Evolutionary conservation across 2,329 filamentous ascomycete species (phyloP), one percentile per base, ranked within the genome.

Genomic region (Coniochaeta hoffmannii): DNA sequence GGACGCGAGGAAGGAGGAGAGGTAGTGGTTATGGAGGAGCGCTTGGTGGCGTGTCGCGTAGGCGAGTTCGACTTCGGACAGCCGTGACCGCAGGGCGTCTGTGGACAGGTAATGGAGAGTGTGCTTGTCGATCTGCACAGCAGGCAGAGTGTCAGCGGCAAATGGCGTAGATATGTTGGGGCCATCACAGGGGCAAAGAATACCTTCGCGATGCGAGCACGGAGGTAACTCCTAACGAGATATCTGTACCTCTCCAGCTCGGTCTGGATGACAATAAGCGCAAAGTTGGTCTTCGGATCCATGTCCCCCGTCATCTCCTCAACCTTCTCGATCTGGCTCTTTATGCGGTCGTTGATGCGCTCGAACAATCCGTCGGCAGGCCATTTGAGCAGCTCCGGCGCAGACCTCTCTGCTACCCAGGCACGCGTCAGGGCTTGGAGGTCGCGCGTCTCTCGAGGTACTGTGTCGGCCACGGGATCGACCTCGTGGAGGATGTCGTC

Each of bases 161-260:
- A n/a, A 19, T 44, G 38, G 15, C 19, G 15, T n/a, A 36, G 10
- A 19, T 36, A 3, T 36, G 7, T 5, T 17, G 15, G n/a, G n/a
- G 35, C 19, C 35, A 9, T 36, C 19, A 12, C 15, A 36, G 12
- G 61, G 41, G 68, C 65, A 14, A 71, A 64, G 57, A 4, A 58
- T 73, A 90, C 89, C 81, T 99, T 97, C 54, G 89, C 84, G 56
- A 97, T 85, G n/a, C 94, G 81, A 10, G 89, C 86, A 54, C 95
- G 81, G 55, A 99, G 72, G 61, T 93, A 87, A 61, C 88, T 88
- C 58, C 94, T 81, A 17, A 97, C 82, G 22, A 99, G 79, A 66
- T 91, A 99, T 73, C 96, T 96, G 73, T 89, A 95, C 49, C 94
- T 81, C 69, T 97, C 92, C 55, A 99, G 82, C 73, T 99, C 94